phyloP scores from a whole-genome alignment of 352 stramenopile genomes.

The Aphanomyces euteiches region DNA sequence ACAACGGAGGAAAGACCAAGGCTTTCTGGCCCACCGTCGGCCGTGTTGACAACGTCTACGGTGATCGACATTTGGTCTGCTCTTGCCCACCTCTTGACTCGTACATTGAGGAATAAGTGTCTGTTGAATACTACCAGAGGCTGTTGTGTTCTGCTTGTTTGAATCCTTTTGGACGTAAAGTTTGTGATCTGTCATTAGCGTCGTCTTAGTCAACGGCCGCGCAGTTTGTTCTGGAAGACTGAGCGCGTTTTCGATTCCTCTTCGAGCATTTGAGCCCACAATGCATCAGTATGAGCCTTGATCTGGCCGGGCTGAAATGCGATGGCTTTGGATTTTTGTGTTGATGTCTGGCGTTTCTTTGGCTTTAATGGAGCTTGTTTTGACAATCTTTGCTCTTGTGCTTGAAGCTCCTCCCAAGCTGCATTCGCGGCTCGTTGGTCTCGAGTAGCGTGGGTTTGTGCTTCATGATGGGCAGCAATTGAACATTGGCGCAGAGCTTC shows the following conservation, averaged over 20 bases:
- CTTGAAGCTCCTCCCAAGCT: slow-evolving; percentile 53
- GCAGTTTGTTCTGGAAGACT: slow-evolving; percentile 1
- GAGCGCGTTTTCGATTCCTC: slow-evolving; percentile 34
- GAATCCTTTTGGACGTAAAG: slow-evolving; percentile 16
- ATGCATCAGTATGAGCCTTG: slow-evolving; percentile 38
- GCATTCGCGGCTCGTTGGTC: slow-evolving; percentile 30
- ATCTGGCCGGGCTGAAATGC: slow-evolving; percentile 18
- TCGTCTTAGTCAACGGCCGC: background rate
- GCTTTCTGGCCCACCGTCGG: slow-evolving; percentile 98
- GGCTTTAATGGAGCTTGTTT: slow-evolving; percentile 16
- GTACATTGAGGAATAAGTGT: slow-evolving; percentile 53
- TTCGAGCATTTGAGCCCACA: slow-evolving; percentile 34
- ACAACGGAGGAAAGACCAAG: slow-evolving; percentile 87
- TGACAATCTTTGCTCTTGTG: slow-evolving; percentile 46
- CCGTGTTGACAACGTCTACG: slow-evolving; percentile 98
- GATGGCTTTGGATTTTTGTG: slow-evolving; percentile 18
- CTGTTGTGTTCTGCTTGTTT: slow-evolving; percentile 6
- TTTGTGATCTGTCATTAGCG: too few species aligned
- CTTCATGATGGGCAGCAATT: background rate
- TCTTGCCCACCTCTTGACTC: slow-evolving; percentile 95
- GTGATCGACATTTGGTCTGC: slow-evolving; percentile 97
- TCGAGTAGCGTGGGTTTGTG: slow-evolving; percentile 22
- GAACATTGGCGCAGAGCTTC: slow-evolving; percentile 13
- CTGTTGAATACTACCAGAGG: background rate
- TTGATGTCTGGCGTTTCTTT: background rate